Base-by-base conservation (phyloP, 257 asterid species). In the Mitragyna speciosa region DNA sequence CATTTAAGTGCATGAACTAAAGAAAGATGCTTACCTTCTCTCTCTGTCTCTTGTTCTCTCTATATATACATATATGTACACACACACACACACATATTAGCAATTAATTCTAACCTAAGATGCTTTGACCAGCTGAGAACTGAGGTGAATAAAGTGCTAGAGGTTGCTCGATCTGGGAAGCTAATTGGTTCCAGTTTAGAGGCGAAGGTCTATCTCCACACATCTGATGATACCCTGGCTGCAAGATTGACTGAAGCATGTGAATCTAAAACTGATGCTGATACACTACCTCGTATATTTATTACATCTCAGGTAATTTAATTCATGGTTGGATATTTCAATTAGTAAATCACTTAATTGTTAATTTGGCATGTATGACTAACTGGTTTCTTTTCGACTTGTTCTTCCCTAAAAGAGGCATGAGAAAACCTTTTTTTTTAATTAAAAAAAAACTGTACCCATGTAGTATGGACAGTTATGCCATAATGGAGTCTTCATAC, bases 141-240 rank as follows among this genome's bases (percentile, higher is more conserved):
- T 5, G 99, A 95, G 87, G 98, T 95, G n/a, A 95, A 95, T 91
- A 95, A 89, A 85, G 97, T 90, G 86, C 93, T 95, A n/a, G 99
- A 95, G 85, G 88, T 85, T 71, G 97, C 98, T 63, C 97, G 99
- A 76, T 89, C 89, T 22, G 84, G 80, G 75, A 95, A 95, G 83
- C 75, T 93, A 91, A 91, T 95, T 0, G 98, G 99, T 81, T 92
- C 99, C 19, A 95, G 98, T 82, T 91, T 95, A 80, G 99, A 95
- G 83, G 97, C 99, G 1, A 95, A 91, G 86, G 94, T 92, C 63
- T 90, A 88, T 87, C 97, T 95, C 83, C 87, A 87, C 79, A 75
- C 93, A 76, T 88, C 93, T n/a, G 94, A 93, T 65, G 76, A 61
- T 56, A 72, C 52, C 78, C 89, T 95, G 11, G 83, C 90, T 76